Conservation (phyloP, 306 rosid species). For the Cucurbita maxima region DNA sequence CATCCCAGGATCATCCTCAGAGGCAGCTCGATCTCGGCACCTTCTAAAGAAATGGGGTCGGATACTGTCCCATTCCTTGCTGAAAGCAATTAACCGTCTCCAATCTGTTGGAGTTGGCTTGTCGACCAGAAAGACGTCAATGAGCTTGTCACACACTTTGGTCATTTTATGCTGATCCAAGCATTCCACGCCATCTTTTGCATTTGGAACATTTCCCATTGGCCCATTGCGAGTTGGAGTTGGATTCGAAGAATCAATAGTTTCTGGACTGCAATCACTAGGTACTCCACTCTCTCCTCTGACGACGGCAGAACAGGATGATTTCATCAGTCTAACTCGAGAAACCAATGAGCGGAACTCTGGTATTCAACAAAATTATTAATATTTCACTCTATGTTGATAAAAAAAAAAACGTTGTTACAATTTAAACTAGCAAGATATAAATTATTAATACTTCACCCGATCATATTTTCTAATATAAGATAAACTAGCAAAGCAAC, state of each 20-base stretch:
- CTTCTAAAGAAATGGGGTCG: constrained; percentile 61
- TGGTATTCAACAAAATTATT: constrained; percentile 8
- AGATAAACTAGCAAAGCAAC: neutral
- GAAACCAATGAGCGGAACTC: constrained; percentile 18
- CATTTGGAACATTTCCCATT: constrained; percentile 13
- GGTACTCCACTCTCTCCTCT: constrained; percentile 15
- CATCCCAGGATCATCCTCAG: constrained; percentile 45
- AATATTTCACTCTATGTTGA: neutral
- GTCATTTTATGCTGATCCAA: constrained; percentile 38
- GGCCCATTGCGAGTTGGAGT: constrained; percentile 2
- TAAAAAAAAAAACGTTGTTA: neutral
- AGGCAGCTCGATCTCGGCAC: constrained; percentile 39
- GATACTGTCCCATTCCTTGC: constrained; percentile 57
- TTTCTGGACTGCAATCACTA: constrained; percentile 16
- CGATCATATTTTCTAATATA: neutral
- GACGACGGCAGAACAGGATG: constrained; percentile 16
- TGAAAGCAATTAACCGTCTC: constrained; percentile 77
- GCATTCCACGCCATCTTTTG: constrained; percentile 12
- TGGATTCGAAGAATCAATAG: constrained; percentile 14
- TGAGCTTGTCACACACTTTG: constrained; percentile 65
- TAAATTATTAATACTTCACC: too few species aligned
- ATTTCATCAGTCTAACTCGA: constrained; percentile 12
- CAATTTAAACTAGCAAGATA: neutral
- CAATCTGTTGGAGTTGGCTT: constrained; percentile 75
- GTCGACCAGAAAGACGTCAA: constrained; percentile 82